Percentiles rank a stretch among this genome's conserved stretches.
phyloP scores from a whole-genome alignment of 371 early-diverging fungal genomes.

The Zychaea mexicana region DNA sequence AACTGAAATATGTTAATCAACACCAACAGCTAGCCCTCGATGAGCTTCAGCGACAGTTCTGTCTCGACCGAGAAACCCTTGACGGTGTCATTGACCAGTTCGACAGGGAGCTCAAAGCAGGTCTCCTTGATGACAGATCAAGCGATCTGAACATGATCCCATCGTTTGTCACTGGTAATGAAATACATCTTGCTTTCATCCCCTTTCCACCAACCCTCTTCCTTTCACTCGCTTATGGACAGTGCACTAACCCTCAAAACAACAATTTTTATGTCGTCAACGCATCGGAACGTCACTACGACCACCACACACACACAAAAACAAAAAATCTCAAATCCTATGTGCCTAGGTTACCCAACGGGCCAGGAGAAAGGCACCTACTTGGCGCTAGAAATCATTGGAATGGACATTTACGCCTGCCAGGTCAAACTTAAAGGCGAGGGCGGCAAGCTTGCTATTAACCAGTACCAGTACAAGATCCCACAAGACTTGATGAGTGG shows the following conservation, averaged over 20 bases:
- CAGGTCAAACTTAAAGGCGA: slow-evolving; percentile 56
- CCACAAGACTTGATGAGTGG: slow-evolving; percentile 75
- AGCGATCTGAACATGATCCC: slow-evolving; percentile 58
- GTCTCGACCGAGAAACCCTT: slow-evolving; percentile 24
- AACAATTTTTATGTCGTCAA: neutral
- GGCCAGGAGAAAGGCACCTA: slow-evolving; percentile 88
- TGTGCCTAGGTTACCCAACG: slow-evolving; percentile 63
- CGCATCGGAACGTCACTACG: no score
- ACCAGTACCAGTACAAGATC: slow-evolving; percentile 74
- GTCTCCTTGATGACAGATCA: slow-evolving; percentile 42
- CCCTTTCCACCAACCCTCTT: neutral
- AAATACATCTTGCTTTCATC: neutral
- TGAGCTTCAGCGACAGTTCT: slow-evolving; percentile 34
- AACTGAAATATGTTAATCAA: slow-evolving; percentile 5
- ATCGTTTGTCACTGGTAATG: slow-evolving; percentile 50
- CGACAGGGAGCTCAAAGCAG: slow-evolving; percentile 37
- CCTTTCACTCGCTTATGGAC: no score
- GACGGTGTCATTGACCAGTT: slow-evolving; percentile 33
- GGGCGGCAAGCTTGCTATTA: slow-evolving; percentile 47
- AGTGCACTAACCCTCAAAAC: no score
- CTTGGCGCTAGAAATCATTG: slow-evolving; percentile 91
- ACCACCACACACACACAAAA: no score
- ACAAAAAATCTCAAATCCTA: no score
- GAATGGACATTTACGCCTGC: slow-evolving; percentile 65
- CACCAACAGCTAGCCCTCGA: slow-evolving; percentile 21